Evolutionary conservation across 108 stramenopile genomes (phyloP).

Genomic region (Fragilariopsis cylindrus): DNA sequence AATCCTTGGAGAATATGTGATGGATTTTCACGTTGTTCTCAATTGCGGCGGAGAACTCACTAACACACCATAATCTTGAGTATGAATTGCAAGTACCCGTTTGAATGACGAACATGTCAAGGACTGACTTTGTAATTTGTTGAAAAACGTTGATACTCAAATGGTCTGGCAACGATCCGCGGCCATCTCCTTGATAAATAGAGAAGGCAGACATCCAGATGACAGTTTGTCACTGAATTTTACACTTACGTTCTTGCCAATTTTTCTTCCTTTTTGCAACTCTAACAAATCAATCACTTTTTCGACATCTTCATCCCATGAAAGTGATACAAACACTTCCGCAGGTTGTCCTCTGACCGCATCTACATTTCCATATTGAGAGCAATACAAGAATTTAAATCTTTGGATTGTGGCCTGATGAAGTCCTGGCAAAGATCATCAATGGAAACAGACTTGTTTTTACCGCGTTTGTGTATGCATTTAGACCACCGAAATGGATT

Average conservation of each 20-base stretch:
- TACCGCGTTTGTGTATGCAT: not conserved
- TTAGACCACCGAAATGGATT: not conserved
- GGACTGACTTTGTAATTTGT: not conserved
- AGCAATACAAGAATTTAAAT: not conserved
- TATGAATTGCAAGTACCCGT: constrained; percentile 1
- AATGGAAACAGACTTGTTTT: constrained; percentile 1
- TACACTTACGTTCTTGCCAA: not conserved
- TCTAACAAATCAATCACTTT: not conserved
- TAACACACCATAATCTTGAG: constrained; percentile 11
- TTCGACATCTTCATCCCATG: not conserved
- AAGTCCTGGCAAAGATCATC: not conserved
- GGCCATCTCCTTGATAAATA: constrained; percentile 4
- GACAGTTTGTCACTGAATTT: constrained; percentile 1
- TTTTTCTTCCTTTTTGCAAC: not conserved
- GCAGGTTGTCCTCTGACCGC: not conserved
- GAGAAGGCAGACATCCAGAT: not conserved
- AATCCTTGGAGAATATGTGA: not conserved
- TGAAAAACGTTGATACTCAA: not conserved
- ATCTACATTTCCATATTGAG: not conserved
- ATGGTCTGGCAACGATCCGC: not conserved
- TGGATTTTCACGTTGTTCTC: constrained; percentile 1
- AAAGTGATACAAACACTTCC: constrained; percentile 5
- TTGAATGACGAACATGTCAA: constrained; percentile 8
- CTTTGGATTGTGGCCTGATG: not conserved
- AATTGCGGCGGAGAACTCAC: not conserved